Evolutionary conservation across 129 eudicot species (phyloP).

Genomic region (Tagetes erecta): DNA sequence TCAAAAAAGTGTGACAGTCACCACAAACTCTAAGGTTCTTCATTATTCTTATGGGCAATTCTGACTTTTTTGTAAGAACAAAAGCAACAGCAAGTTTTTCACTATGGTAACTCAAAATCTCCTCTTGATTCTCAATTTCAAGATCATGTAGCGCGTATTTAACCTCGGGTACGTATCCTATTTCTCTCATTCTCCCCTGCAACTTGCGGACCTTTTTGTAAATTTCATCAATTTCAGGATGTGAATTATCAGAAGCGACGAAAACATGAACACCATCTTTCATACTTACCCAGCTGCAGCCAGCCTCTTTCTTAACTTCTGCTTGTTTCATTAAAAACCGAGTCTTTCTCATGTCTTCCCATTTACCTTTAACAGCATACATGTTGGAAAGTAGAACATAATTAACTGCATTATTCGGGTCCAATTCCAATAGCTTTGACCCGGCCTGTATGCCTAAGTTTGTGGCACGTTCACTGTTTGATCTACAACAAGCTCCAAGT

Average conservation of each 20-base stretch:
- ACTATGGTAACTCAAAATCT: slow-evolving; percentile 81
- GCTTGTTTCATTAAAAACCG: slow-evolving; percentile 61
- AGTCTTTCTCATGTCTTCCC: slow-evolving; percentile 77
- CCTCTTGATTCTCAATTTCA: slow-evolving; percentile 85
- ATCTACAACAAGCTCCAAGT: slow-evolving; percentile 75
- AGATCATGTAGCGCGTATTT: slow-evolving; percentile 74
- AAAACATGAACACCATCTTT: slow-evolving; percentile 90
- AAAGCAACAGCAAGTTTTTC: slow-evolving; percentile 92
- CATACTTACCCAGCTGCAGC: slow-evolving; percentile 96
- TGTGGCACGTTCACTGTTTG: slow-evolving; percentile 39
- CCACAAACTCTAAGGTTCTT: slow-evolving; percentile 93
- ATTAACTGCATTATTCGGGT: slow-evolving; percentile 71
- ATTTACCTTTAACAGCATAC: slow-evolving; percentile 79
- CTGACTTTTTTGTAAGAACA: slow-evolving; percentile 69
- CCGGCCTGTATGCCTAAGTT: slow-evolving; percentile 72
- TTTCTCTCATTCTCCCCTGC: slow-evolving; percentile 62
- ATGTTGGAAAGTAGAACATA: slow-evolving; percentile 88
- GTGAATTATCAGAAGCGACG: slow-evolving; percentile 81
- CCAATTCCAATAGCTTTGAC: slow-evolving; percentile 65
- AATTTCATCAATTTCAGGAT: slow-evolving; percentile 61
- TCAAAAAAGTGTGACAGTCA: slow-evolving; percentile 79
- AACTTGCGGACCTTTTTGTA: slow-evolving; percentile 62
- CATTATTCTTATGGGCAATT: slow-evolving; percentile 84
- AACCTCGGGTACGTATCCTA: slow-evolving; percentile 71
- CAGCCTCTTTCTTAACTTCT: slow-evolving; percentile 69